These are phyloP conservation scores for Fragaria nilgerrensis DNA, from an alignment of 306 rosid species.

Conservation along the genomic window DNA sequence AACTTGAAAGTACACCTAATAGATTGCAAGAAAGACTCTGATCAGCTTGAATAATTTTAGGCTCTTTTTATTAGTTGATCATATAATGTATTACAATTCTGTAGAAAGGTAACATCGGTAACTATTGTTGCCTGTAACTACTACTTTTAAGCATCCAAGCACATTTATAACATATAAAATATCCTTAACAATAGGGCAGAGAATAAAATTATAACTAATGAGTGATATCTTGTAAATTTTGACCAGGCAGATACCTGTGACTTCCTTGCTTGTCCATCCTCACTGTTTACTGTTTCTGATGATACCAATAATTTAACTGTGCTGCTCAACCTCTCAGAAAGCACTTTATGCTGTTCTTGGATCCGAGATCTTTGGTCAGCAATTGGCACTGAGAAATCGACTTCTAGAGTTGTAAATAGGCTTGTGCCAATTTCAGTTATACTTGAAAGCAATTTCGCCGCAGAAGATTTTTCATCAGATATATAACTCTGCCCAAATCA, in stretches of 20 bases:
- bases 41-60: not conserved
- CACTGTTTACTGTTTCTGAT: conserved; percentile 42
- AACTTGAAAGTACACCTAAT: not conserved
- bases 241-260: conserved; percentile 74
- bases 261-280: conserved; percentile 32
- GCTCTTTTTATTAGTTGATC: not conserved
- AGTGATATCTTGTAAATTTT: conserved; percentile 48
- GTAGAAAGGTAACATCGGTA: not conserved
- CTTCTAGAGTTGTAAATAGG: conserved; percentile 62
- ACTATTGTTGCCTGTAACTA: conserved; percentile 1
- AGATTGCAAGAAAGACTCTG: not conserved
- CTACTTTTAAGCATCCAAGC: conserved; percentile 25
- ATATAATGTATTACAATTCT: not conserved
- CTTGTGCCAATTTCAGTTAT: conserved; percentile 57
- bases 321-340: conserved; percentile 51
- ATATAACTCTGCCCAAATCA: conserved; percentile 45
- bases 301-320: conserved; percentile 49
- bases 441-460: conserved; percentile 55
- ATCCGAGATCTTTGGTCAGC: conserved; percentile 36
- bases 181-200: conserved; percentile 42
- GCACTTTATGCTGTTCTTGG: conserved; percentile 47
- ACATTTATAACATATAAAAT: conserved; percentile 24
- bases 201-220: conserved; percentile 48
- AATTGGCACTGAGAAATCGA: conserved; percentile 39
- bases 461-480: conserved; percentile 45